Conservation (phyloP, 2,329 filamentous ascomycete genomes). For the Penicillium capsulatum region DNA sequence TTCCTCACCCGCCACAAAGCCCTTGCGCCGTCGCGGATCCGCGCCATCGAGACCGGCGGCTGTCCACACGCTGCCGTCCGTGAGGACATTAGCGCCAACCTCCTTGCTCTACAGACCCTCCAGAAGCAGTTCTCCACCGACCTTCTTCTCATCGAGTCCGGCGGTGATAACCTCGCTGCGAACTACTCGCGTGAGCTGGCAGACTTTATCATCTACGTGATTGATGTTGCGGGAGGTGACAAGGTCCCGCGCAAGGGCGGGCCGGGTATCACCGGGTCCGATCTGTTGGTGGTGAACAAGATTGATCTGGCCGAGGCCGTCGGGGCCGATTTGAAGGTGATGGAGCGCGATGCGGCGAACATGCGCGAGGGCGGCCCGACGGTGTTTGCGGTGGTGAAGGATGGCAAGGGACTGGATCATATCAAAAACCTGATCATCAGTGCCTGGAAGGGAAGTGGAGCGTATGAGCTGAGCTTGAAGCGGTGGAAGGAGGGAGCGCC, state of each 20-base stretch:
- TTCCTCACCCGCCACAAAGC: constrained; percentile 87
- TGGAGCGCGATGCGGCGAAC: constrained; percentile 90
- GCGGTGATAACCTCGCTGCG: constrained; percentile 92
- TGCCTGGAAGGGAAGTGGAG: constrained; percentile 88
- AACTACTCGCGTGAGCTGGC: constrained; percentile 95
- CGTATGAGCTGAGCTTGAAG: constrained; percentile 47
- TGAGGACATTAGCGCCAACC: constrained; percentile 92
- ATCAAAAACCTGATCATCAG: constrained; percentile 85
- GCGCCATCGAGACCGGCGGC: constrained; percentile 94
- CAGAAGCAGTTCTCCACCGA: constrained; percentile 77
- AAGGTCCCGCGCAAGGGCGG: constrained; percentile 96
- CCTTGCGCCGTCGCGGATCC: constrained; percentile 76
- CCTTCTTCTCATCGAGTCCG: constrained; percentile 87
- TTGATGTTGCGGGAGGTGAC: constrained; percentile 92
- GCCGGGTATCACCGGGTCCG: constrained; percentile 93
- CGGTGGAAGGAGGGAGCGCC: constrained; percentile 43
- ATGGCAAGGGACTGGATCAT: constrained; percentile 75
- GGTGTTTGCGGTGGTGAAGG: constrained; percentile 96
- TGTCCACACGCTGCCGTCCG: constrained; percentile 96
- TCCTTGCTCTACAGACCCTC: constrained; percentile 84
- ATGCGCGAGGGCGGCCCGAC: constrained; percentile 95
- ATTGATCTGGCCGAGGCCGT: constrained; percentile 88
- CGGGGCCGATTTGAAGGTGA: constrained; percentile 83
- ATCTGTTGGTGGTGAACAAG: constrained; percentile 93
- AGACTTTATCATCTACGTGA: constrained; percentile 98